Evolutionary conservation across 148 eudicot species (phyloP), one percentile per base, ranked within the genome.

Genomic region (Chenopodium album): DNA sequence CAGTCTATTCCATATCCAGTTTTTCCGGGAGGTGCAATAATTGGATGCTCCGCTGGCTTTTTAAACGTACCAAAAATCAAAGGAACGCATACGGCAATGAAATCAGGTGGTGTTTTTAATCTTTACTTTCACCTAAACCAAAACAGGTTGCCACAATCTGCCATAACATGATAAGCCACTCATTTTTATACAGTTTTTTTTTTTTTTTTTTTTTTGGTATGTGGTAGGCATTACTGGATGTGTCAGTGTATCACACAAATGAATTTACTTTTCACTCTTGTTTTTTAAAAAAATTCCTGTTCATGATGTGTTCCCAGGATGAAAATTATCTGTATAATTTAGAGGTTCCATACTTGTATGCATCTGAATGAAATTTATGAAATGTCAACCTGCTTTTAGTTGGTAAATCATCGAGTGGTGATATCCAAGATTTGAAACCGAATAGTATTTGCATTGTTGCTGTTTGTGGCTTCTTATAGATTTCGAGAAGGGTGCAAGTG

Each of bases 1-100:
- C 99, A 96, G 99, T 94, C 98, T 84, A 90, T 96, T 88, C 99
- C 99, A 77, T 96, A 96, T 87, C 99, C 99, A 85, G 93, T 96
- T 86, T 96, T 94, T 84, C 99, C 99, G 32, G 99, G 99, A 86
- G 99, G 99, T 72, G 99, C 99, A 83, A 83, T 96, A 75, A 82
- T 96, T 69, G 99, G 99, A 80, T 94, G 99, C 86, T 94, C 99
- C 48, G 99, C 99, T 89, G 99, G 99, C 85, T 94, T 94, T 88
- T 80, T 96, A 78, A 96, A 96, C 81, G 98, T 96, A 68, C 98
- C 98, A 64, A 96, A 96, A 83, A 96, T 96, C 77, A 96, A 96
- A 87, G 99, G 99, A 81, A 85, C 98, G 3, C 99, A 96, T 86
- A 96, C 99, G 9, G 99, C 99, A 23, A 96, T 96, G 97, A 96